phyloP scores from a whole-genome alignment of 768 basidiomycete genomes.

The Auricularia auricula-judae region DNA sequence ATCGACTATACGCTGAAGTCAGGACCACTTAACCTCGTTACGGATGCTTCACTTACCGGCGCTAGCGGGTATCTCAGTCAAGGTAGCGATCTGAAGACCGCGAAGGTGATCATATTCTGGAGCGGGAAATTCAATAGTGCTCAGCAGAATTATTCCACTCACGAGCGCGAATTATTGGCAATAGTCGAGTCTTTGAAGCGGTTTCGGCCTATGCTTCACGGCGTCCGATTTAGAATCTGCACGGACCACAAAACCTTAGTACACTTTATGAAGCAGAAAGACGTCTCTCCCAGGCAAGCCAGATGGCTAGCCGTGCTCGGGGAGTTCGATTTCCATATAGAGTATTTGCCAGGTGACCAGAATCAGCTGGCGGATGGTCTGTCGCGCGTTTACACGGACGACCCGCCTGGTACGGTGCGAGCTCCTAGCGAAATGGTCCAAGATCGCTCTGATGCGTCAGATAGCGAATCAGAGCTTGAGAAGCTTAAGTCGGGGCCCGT shows the following conservation, averaged over 20 bases:
- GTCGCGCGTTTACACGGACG: constrained; percentile 3
- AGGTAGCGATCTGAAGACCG: constrained; percentile 2
- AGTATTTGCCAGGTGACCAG: neutral
- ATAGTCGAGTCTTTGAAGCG: constrained; percentile 4
- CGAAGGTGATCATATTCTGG: constrained; percentile 9
- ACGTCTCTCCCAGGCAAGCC: neutral
- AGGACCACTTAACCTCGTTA: too few relatives aligned
- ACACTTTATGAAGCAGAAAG: neutral
- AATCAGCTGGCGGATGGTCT: neutral
- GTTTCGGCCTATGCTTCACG: neutral
- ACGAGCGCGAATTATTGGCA: constrained; percentile 3
- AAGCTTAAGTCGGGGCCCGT: too few relatives aligned
- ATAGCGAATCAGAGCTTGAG: too few relatives aligned
- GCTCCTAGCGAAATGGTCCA: constrained; percentile 3
- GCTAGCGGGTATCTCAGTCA: constrained; percentile 4
- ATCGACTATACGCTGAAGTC: neutral
- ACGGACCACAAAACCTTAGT: constrained; percentile 3
- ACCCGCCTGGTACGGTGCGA: neutral
- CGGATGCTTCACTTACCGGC: neutral
- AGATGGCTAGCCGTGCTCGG: constrained; percentile 3
- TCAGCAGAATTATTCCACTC: constrained; percentile 6
- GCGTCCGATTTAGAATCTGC: neutral
- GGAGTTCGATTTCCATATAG: constrained; percentile 3
- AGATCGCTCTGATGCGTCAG: neutral
- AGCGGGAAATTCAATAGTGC: constrained; percentile 11